Percentiles rank a stretch among this genome's conserved stretches.
These are phyloP conservation scores for Suhomyces coccinellae DNA, from an alignment of 1,139 yeast genomes.

Conservation along the genomic window DNA sequence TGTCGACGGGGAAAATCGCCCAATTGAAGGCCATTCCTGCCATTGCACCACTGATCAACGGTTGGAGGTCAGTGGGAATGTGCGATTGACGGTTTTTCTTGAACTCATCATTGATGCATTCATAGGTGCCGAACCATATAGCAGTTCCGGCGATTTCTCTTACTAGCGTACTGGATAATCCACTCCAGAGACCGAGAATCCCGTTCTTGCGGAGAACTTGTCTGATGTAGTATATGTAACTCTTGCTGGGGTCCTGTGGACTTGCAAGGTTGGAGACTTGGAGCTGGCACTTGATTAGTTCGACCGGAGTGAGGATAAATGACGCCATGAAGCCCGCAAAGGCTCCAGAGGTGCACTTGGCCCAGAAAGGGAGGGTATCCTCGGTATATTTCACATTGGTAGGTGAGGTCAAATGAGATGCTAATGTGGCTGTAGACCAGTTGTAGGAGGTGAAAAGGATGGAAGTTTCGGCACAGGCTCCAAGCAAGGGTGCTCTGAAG, in stretches of 20 bases:
- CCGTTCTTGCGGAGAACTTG: conserved; percentile 53
- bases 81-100: conserved; percentile 22
- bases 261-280: conserved; percentile 65
- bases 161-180: conserved; percentile 78
- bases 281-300: conserved; percentile 80
- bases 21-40: conserved; percentile 85
- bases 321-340: conserved; percentile 83
- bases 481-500: conserved; percentile 74
- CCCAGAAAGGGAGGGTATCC: conserved; percentile 33
- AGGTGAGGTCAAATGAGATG: conserved; percentile 5
- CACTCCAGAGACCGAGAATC: conserved; percentile 65
- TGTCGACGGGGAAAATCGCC: conserved; percentile 85
- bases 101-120: conserved; percentile 48
- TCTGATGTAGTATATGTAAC: conserved; percentile 39
- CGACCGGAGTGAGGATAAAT: conserved; percentile 85
- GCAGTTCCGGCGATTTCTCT: conserved; percentile 91
- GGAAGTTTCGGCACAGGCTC: conserved; percentile 87
- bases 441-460: conserved; percentile 66
- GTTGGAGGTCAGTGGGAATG: conserved; percentile 44
- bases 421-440: conserved; percentile 36
- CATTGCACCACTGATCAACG: conserved; percentile 74
- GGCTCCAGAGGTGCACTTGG: conserved; percentile 66
- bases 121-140: conserved; percentile 92
- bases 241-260: conserved; percentile 10
- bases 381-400: conserved; percentile 6